Percentiles rank a stretch among this genome's conserved stretches.
These are phyloP conservation scores for Sporothrix luriei DNA, from an alignment of 2,329 filamentous ascomycete species.

Conservation along the genomic window DNA sequence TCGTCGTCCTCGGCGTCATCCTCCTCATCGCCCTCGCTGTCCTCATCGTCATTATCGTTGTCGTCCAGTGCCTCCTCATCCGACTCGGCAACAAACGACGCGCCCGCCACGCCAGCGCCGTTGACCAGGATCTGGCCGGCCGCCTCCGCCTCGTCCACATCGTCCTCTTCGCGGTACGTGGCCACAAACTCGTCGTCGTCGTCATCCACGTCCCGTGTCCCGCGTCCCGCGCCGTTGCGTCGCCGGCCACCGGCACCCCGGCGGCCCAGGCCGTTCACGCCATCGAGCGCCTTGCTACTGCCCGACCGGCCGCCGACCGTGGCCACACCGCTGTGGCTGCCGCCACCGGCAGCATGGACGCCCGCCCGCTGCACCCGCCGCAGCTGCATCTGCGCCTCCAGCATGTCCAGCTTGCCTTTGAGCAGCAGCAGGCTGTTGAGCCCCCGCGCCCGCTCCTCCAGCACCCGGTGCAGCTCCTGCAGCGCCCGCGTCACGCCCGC, in stretches of 20 bases:
- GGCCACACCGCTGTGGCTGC: slow-evolving; percentile 39
- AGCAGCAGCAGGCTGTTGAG: slow-evolving; percentile 80
- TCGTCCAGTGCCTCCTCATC: slow-evolving; percentile 44
- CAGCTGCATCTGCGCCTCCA: slow-evolving; percentile 85
- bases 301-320: slow-evolving; percentile 27
- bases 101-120: slow-evolving; percentile 38
- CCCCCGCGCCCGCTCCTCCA: slow-evolving; percentile 81
- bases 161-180: slow-evolving; percentile 78
- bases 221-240: neutral
- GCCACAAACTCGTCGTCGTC: slow-evolving; percentile 68
- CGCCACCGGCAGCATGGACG: neutral
- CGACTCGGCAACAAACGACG: slow-evolving; percentile 33
- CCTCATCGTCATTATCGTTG: slow-evolving; percentile 64
- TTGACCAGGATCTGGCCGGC: slow-evolving; percentile 44
- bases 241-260: slow-evolving; percentile 40
- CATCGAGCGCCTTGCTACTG: slow-evolving; percentile 53
- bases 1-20: slow-evolving; percentile 33
- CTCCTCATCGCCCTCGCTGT: slow-evolving; percentile 46
- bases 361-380: slow-evolving; percentile 63
- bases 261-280: slow-evolving; percentile 59
- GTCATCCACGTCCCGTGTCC: slow-evolving; percentile 38
- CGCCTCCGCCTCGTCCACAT: slow-evolving; percentile 40
- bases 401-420: slow-evolving; percentile 93
- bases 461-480: slow-evolving; percentile 77
- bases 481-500: slow-evolving; percentile 80